Percentiles rank a stretch among this genome's conserved stretches.
Evolutionary conservation across 176 grass and related monocot genomes (phyloP).

Genomic region (Saccharum officinarum): DNA sequence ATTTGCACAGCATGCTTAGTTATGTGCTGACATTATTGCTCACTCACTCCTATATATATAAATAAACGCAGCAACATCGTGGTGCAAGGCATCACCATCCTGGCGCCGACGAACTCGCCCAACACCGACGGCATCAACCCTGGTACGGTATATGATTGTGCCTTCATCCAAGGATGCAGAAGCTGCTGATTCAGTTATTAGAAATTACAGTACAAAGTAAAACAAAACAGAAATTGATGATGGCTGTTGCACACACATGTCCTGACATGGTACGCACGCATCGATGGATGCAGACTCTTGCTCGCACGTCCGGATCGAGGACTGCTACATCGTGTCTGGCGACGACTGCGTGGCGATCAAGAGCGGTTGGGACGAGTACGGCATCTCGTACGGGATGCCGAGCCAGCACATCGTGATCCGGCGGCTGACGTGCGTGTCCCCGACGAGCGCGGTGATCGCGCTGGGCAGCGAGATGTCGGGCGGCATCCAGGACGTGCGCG

Average conservation of each 20-base stretch:
- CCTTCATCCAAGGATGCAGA: not conserved
- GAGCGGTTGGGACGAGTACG: slow-evolving; percentile 98
- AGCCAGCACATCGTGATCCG: slow-evolving; percentile 78
- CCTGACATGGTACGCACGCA: no score
- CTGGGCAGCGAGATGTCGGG: slow-evolving; percentile 99
- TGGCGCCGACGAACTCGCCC: slow-evolving; percentile 70
- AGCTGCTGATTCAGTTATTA: not conserved
- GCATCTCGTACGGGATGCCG: slow-evolving; percentile 80
- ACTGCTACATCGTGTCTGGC: slow-evolving; percentile 95
- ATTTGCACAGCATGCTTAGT: not conserved
- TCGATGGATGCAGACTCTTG: slow-evolving; percentile 55
- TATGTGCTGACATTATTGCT: not conserved
- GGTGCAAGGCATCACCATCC: slow-evolving; percentile 70
- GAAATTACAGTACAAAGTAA: not conserved
- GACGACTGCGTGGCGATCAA: slow-evolving; percentile 98
- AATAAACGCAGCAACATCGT: slow-evolving; percentile 54
- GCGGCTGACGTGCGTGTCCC: slow-evolving; percentile 76
- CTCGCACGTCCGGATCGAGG: slow-evolving; percentile 81
- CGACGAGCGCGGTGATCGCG: slow-evolving; percentile 84
- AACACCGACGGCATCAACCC: slow-evolving; percentile 99
- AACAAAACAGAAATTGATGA: no score
- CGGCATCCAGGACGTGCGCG: slow-evolving; percentile 82
- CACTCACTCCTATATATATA: not conserved
- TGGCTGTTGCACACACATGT: not conserved
- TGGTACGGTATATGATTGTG: not conserved